These are phyloP conservation scores for Skeletonema potamos DNA, from an alignment of 108 stramenopile species.

Conservation along the genomic window DNA sequence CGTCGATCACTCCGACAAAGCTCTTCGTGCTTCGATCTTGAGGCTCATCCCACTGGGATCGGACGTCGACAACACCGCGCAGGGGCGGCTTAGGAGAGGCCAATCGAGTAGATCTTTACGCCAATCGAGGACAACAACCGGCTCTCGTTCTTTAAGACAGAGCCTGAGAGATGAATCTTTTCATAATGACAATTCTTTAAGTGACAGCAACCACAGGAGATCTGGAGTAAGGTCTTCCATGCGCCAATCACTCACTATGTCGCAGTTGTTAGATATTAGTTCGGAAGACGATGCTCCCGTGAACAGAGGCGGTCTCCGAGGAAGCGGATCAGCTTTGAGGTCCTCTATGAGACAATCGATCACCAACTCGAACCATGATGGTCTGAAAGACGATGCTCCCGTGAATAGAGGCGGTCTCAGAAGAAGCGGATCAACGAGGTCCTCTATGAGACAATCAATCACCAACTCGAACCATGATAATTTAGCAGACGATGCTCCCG, in stretches of 20 bases:
- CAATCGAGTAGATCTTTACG: neutral
- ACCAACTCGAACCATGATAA: neutral
- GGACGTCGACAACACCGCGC: neutral
- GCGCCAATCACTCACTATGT: neutral
- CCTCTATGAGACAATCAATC: neutral
- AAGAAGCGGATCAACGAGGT: neutral
- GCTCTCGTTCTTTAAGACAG: neutral
- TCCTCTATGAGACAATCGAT: neutral
- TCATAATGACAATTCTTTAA: neutral
- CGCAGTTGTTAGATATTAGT: neutral
- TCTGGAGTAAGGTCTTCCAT: neutral
- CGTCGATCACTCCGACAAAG: neutral
- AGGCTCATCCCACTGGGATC: neutral
- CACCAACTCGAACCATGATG: neutral
- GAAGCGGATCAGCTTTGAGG: neutral
- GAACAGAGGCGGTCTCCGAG: neutral
- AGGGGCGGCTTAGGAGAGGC: neutral
- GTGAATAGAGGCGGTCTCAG: too few species aligned
- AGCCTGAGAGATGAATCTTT: neutral
- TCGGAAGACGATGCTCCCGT: neutral
- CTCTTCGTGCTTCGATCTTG: neutral
- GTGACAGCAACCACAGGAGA: neutral
- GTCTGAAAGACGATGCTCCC: neutral
- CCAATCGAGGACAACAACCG: neutral
- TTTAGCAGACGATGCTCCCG: neutral